Base-by-base conservation (phyloP, 495 filamentous ascomycete species). In the Trichoderma gamsii region DNA sequence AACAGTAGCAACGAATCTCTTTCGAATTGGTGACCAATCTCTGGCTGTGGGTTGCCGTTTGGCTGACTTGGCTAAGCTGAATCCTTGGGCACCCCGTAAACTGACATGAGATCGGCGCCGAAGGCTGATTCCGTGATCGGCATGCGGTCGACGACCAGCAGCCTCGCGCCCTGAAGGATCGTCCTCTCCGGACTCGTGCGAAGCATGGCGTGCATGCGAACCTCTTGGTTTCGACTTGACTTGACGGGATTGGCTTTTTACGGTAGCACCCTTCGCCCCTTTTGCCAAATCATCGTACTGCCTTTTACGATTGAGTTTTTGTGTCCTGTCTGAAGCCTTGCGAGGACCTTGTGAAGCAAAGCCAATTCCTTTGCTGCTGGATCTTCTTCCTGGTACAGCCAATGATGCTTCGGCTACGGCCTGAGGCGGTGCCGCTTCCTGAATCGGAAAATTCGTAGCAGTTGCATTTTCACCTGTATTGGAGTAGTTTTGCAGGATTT, bases 1-100 rank as follows among this genome's bases (percentile, higher is more conserved):
- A 72, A 91, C 83, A 0, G 79, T 75, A 8, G 90, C 90, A 68
- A 84, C 81, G 66, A 88, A 86, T 68, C 89, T 75, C 79, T 93
- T 93, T 67, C 86, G 83, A 29, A 73, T 70, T 8, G 81, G 81
- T 52, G 81, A 82, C 89, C 87, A 91, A 73, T 90, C 87, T 68
- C 89, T 79, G 23, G 88, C 87, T 63, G 86, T 83, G 32, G 82
- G 82, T 51, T 82, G 82, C 35, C 76, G 78, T 67, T 73, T 80
- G 67, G 83, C 79, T n/a, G 83, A 84, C 67, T 77, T 78, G 52
- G 82, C 77, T 27, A 87, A 76, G 68, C 80, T 86, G 72, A 87
- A 86, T 12, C 76, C 79, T 66, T 82, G 79, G 16, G 74, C 73
- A 44, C 79, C 80, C 43, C 72, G 75, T 27, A 84, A 72, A 63